Evolutionary conservation across 225 moss, liverwort and hornwort species (phyloP), one percentile per base, ranked within the genome.

Genomic region (Straminergon stramineum): DNA sequence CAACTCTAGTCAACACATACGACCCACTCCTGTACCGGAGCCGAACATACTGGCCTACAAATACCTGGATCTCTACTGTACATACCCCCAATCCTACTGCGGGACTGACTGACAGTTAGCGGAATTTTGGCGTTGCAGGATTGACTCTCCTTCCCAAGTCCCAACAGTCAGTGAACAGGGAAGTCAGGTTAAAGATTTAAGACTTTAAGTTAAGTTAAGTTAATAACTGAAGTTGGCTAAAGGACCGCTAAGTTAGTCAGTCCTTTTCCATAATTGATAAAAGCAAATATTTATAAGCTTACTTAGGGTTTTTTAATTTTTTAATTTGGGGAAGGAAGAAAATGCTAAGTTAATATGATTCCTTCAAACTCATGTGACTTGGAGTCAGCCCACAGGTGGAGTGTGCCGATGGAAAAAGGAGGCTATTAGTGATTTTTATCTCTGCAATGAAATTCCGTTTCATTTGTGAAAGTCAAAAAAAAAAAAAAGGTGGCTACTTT

Each of bases 61-160:
- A 17, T 32, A 51, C 45, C 11, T 10, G 2, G 0, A 2, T n/a
- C n/a, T n/a, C n/a, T n/a, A 0, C 2, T 22, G 0, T 71, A 84
- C 67, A 45, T 79, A 57, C 37, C 28, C 35, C 22, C 35, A 65
- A 52, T 45, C 84, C 52, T 68, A 77, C 34, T 39, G 32, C 41
- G 34, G 2, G 76, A 35, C 45, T 37, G 76, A 35, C 45, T 37
- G 69, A 80, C 84, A 45, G 89, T 71, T 87, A 79, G 55, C 70
- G 87, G 79, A 78, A 79, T 83, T 81, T 83, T 28, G 35, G 81
- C 41, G 65, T 66, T 14, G 68, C 55, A 77, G 78, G 83, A 75
- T 86, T 61, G 82, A 89, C 84, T 71, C 62, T 5, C 10, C 20
- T 31, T 30, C 34, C 30, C n/a, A n/a, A 2, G 1, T 21, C 16